A percentile compares a stretch with the other conserved stretches of the same genome.
phyloP scores from a whole-genome alignment of 2,329 filamentous ascomycete species.

The Neopestalotiopsis rosae region DNA sequence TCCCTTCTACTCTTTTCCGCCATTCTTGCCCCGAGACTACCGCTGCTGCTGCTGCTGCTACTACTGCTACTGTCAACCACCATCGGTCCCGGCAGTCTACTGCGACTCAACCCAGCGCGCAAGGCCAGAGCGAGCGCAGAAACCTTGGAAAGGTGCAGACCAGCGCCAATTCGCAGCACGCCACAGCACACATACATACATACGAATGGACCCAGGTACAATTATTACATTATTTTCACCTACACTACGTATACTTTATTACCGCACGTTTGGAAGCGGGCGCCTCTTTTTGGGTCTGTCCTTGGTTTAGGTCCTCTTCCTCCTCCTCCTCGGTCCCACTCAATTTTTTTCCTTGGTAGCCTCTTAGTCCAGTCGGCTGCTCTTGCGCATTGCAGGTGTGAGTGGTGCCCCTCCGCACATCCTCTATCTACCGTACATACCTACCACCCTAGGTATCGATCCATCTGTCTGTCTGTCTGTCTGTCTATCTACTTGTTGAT shows the following conservation, averaged over 20 bases:
- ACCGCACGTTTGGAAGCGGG: neutral
- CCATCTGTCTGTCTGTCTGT: neutral
- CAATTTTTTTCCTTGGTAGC: constrained; percentile 2
- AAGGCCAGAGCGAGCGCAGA: no score
- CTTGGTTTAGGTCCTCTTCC: neutral
- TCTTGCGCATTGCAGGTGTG: neutral
- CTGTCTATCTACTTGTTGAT: neutral
- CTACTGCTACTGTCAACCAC: no score
- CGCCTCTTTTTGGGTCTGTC: neutral
- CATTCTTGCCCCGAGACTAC: no score
- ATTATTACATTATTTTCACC: neutral
- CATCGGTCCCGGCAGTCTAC: no score
- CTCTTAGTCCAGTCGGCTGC: neutral
- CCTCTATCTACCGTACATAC: no score
- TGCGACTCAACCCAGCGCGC: no score
- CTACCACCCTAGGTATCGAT: no score
- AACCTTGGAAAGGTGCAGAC: neutral
- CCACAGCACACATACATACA: neutral
- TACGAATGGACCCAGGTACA: neutral
- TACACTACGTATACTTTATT: neutral
- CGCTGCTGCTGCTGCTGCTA: no score
- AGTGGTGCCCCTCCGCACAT: neutral
- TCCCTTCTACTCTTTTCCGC: no score
- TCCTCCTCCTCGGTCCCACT: neutral
- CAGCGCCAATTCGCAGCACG: no score